Conservation (phyloP, 495 filamentous ascomycete species). For the Aspergillus homomorphus region DNA sequence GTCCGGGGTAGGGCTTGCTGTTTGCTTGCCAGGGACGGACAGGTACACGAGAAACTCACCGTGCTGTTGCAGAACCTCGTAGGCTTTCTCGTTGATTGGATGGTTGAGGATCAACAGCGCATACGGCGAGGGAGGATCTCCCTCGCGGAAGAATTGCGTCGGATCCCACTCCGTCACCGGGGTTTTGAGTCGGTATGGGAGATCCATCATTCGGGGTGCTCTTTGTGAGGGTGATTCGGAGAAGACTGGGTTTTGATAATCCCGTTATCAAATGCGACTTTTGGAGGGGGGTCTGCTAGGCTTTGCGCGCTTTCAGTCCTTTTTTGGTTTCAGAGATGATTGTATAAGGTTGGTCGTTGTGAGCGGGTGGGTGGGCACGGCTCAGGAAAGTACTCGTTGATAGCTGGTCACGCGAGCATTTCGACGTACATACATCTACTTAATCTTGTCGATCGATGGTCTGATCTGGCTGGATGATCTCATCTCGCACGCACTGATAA, state of each 20-base stretch:
- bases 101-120: constrained; percentile 71
- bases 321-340: neutral
- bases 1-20: neutral
- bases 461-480: neutral
- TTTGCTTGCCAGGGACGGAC: neutral
- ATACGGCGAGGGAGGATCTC: constrained; percentile 39
- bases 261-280: neutral
- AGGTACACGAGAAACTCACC: constrained; percentile 47
- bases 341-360: neutral
- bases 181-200: neutral
- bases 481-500: neutral
- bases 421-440: neutral
- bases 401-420: neutral
- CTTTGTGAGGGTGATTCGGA: neutral
- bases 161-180: constrained; percentile 50
- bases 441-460: neutral
- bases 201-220: neutral
- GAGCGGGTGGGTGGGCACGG: neutral
- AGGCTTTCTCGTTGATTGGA: constrained; percentile 53
- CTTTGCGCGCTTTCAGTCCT: neutral
- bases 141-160: constrained; percentile 44
- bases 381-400: too few relatives aligned
- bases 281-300: neutral
- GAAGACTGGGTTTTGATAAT: neutral
- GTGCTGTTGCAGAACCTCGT: constrained; percentile 53